Conservation (phyloP, 2,329 filamentous ascomycete species). For the Exophiala xenobiotica region DNA sequence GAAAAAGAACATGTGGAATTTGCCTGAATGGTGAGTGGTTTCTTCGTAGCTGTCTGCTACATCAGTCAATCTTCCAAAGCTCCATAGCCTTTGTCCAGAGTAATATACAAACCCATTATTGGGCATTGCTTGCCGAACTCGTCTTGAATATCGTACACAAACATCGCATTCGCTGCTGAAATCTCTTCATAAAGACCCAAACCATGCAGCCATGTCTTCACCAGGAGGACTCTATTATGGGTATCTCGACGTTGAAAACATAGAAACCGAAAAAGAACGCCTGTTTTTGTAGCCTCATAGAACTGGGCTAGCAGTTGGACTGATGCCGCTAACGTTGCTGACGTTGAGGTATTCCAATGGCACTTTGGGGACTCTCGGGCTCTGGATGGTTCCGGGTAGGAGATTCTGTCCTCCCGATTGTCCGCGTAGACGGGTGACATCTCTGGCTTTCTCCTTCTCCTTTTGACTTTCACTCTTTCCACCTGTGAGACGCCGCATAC, state of each 20-base stretch:
- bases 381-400: slow-evolving; percentile 33
- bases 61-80: too few species aligned
- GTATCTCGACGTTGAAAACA: slow-evolving; percentile 10
- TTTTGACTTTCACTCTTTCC: slow-evolving; percentile 44
- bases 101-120: slow-evolving; percentile 20
- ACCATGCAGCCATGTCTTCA: slow-evolving; percentile 5
- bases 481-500: slow-evolving; percentile 49
- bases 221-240: slow-evolving; percentile 18
- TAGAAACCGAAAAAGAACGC: slow-evolving; percentile 8
- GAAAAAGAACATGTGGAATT: neutral
- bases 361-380: slow-evolving; percentile 47
- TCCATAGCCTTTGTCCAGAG: neutral
- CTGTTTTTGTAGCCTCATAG: slow-evolving; percentile 6
- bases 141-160: slow-evolving; percentile 19
- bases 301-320: slow-evolving; percentile 23
- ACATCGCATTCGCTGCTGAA: slow-evolving; percentile 4
- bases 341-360: slow-evolving; percentile 47
- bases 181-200: slow-evolving; percentile 10
- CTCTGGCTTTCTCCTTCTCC: slow-evolving; percentile 45
- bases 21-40: too few species aligned
- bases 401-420: slow-evolving; percentile 25
- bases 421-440: slow-evolving; percentile 45
- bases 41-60: too few species aligned
- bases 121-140: slow-evolving; percentile 10
- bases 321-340: slow-evolving; percentile 12